A percentile compares a stretch with the other conserved stretches of the same genome.
phyloP scores from a whole-genome alignment of 768 basidiomycete species.

The Tricholoma sp. region DNA sequence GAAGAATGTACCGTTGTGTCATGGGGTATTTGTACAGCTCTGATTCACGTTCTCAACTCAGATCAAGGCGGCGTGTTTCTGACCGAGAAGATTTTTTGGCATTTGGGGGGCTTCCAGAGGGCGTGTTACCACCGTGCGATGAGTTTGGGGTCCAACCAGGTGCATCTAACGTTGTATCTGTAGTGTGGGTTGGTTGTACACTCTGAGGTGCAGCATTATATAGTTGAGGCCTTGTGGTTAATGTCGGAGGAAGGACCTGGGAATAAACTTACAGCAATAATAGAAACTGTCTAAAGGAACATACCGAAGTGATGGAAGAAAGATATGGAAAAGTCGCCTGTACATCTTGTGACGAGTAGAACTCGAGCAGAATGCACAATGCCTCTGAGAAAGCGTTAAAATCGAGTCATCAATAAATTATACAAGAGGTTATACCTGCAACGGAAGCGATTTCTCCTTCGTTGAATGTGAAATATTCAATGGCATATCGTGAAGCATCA shows the following conservation, averaged over 20 bases:
- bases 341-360: constrained; percentile 61
- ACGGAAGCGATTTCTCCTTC: constrained; percentile 53
- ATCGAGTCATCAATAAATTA: background rate
- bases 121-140: constrained; percentile 54
- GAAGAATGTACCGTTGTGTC: background rate
- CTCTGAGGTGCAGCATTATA: constrained; percentile 11
- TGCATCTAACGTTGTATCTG: constrained; percentile 23
- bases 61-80: constrained; percentile 12
- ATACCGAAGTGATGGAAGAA: constrained; percentile 42
- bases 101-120: constrained; percentile 28
- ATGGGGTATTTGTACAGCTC: background rate
- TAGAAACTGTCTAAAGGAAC: constrained; percentile 19
- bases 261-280: constrained; percentile 5
- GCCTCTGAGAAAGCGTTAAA: constrained; percentile 41
- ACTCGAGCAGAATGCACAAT: constrained; percentile 63
- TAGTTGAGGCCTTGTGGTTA: constrained; percentile 20
- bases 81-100: constrained; percentile 6
- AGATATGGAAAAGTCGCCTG: constrained; percentile 44
- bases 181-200: constrained; percentile 9
- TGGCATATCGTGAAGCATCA: constrained; percentile 59
- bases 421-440: constrained; percentile 42
- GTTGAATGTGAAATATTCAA: constrained; percentile 62
- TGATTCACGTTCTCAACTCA: constrained; percentile 6
- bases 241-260: constrained; percentile 48
- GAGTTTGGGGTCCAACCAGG: constrained; percentile 52